Conservation (phyloP, 83 land plant species). For the Picea abies region DNA sequence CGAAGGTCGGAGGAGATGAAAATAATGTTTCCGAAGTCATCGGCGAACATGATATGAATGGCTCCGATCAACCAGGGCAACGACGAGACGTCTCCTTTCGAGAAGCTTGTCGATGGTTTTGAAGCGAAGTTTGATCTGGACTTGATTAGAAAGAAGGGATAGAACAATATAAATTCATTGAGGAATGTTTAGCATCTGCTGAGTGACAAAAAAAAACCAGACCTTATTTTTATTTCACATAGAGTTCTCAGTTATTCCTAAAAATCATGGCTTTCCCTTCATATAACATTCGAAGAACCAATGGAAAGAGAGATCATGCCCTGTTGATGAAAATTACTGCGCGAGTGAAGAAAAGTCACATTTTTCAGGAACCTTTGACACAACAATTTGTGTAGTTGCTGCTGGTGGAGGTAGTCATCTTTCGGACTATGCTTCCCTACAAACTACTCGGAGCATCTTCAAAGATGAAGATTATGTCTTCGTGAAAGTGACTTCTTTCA, state of each 20-base stretch:
- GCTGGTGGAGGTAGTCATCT: conserved; percentile 80
- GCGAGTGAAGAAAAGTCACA: conserved; percentile 53
- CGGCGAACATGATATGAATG: too few relatives aligned
- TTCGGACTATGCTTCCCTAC: too few relatives aligned
- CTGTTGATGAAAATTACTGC: conserved; percentile 68
- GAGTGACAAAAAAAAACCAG: conserved; percentile 87
- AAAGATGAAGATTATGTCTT: too few relatives aligned
- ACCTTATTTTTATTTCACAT: conserved; percentile 35
- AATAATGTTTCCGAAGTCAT: too few relatives aligned
- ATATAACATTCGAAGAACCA: conserved; percentile 81
- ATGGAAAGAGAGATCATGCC: conserved; percentile 33
- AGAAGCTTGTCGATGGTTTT: too few relatives aligned
- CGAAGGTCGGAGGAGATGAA: too few relatives aligned
- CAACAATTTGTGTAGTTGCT: conserved; percentile 84
- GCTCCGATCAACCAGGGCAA: too few relatives aligned
- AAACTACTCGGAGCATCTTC: too few relatives aligned
- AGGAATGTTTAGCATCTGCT: conserved; percentile 77
- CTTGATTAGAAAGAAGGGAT: conserved; percentile 90
- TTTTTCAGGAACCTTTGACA: conserved; percentile 63
- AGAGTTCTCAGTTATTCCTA: conserved; percentile 78
- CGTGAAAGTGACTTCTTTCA: too few relatives aligned
- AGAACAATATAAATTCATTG: conserved; percentile 86
- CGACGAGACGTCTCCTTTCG: too few relatives aligned
- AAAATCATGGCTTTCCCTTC: conserved; percentile 38
- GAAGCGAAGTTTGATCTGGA: conserved; percentile 33